phyloP scores from a whole-genome alignment of 2,329 filamentous ascomycete genomes.

The Neophaeococcomyces aloes region DNA sequence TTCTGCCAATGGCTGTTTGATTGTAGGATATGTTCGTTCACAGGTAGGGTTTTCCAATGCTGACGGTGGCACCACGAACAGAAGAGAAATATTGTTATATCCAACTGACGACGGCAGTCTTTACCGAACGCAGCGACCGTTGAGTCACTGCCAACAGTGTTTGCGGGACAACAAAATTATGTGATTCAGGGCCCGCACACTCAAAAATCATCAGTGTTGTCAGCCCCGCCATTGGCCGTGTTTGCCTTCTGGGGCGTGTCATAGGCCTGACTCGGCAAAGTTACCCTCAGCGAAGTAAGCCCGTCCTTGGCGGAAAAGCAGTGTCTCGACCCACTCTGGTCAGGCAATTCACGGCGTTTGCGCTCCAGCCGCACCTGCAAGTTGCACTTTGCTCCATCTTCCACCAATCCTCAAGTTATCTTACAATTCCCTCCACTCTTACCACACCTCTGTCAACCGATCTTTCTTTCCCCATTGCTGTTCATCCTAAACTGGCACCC shows the following conservation, averaged over 20 bases:
- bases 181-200: too few relatives aligned
- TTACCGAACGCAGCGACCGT: not conserved
- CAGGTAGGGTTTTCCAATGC: not conserved
- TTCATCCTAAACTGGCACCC: conserved; percentile 8
- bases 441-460: not conserved
- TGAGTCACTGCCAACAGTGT: not conserved
- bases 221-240: too few relatives aligned
- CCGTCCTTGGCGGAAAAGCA: not conserved
- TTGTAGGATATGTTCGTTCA: too few relatives aligned
- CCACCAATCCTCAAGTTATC: conserved; percentile 9
- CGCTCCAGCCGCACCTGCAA: conserved; percentile 22
- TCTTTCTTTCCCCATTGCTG: not conserved
- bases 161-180: not conserved
- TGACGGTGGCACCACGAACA: not conserved
- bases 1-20: not conserved
- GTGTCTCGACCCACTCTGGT: conserved; percentile 25
- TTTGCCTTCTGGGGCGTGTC: too few relatives aligned
- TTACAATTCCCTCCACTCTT: not conserved
- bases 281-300: too few relatives aligned
- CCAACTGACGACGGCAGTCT: not conserved
- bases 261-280: too few relatives aligned
- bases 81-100: not conserved
- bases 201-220: too few relatives aligned
- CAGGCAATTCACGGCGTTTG: not conserved
- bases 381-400: conserved; percentile 27